phyloP scores from a whole-genome alignment of 208 protist genomes.

The Leishmania tarentolae region DNA sequence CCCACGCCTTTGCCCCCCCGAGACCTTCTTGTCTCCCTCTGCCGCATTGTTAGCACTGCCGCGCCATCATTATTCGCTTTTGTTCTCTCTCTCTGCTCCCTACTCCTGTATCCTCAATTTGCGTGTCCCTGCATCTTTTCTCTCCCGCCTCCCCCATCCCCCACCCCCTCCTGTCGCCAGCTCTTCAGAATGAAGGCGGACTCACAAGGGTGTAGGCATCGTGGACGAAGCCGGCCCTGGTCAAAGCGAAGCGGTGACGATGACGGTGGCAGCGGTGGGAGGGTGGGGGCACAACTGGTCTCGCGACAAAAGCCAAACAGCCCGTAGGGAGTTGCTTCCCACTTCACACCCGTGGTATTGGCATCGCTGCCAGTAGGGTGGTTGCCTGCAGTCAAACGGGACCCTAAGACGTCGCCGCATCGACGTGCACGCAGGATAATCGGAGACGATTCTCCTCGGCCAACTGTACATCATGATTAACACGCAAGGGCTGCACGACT shows the following conservation, averaged over 20 bases:
- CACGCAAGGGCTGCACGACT: not conserved
- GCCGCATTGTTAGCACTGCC: not conserved
- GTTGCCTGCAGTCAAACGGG: not conserved
- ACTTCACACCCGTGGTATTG: not conserved
- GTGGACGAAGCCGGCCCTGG: not conserved
- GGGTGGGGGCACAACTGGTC: not conserved
- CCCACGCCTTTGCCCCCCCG: not conserved
- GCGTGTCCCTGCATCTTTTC: not conserved
- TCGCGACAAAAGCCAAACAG: not conserved
- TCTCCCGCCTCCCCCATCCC: not conserved
- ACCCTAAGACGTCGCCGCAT: not conserved
- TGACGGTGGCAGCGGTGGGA: not conserved
- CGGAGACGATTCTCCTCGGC: not conserved
- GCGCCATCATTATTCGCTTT: not conserved
- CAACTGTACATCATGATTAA: not conserved
- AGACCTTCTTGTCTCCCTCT: not conserved
- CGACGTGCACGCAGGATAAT: not conserved
- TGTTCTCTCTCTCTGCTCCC: not conserved
- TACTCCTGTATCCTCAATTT: not conserved
- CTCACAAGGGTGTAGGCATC: not conserved
- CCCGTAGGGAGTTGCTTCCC: not conserved
- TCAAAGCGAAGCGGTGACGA: not conserved
- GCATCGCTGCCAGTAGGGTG: not conserved
- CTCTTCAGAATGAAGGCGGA: not conserved
- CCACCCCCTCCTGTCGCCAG: not conserved